A percentile compares a stretch with the other conserved stretches of the same genome.
Evolutionary conservation across 352 stramenopile species (phyloP).

Genomic region (Phytophthora capsici): DNA sequence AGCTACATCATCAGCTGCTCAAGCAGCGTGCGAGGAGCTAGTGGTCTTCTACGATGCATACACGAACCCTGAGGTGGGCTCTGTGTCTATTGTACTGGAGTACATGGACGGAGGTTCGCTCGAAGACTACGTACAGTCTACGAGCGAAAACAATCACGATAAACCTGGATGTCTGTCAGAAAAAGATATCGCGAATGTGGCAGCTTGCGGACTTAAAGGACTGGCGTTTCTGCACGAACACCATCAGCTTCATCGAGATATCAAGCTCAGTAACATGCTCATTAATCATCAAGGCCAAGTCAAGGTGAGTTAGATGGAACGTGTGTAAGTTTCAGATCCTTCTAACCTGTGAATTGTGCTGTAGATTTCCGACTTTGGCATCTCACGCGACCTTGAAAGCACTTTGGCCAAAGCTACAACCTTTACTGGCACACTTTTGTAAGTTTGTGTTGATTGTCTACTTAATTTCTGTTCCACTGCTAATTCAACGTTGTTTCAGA

Average conservation of each 20-base stretch:
- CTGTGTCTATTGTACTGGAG: conserved; percentile 94
- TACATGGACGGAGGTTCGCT: conserved; percentile 94
- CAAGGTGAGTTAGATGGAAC: conserved; percentile 47
- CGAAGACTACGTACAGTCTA: conserved; percentile 72
- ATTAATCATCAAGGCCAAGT: conserved; percentile 84
- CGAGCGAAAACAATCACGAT: conserved; percentile 6
- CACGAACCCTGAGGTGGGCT: conserved; percentile 84
- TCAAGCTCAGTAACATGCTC: conserved; percentile 96
- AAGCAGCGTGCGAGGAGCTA: conserved; percentile 78
- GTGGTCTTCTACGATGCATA: conserved; percentile 94
- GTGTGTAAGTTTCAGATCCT: background rate
- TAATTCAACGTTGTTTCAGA: conserved; percentile 21
- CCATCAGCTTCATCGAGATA: conserved; percentile 93
- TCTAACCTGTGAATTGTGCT: background rate
- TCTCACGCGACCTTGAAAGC: conserved; percentile 82
- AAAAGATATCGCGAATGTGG: conserved; percentile 81
- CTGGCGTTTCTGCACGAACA: conserved; percentile 90
- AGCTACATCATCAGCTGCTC: conserved; percentile 4
- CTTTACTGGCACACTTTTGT: conserved; percentile 92
- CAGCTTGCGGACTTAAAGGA: conserved; percentile 77
- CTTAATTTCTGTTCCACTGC: background rate
- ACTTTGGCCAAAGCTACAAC: conserved; percentile 88
- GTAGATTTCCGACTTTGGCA: conserved; percentile 88
- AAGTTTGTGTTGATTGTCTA: conserved; percentile 21
- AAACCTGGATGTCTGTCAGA: conserved; percentile 56